Conservation (phyloP, 768 basidiomycete genomes). For the Xerocomus potaroensis region DNA sequence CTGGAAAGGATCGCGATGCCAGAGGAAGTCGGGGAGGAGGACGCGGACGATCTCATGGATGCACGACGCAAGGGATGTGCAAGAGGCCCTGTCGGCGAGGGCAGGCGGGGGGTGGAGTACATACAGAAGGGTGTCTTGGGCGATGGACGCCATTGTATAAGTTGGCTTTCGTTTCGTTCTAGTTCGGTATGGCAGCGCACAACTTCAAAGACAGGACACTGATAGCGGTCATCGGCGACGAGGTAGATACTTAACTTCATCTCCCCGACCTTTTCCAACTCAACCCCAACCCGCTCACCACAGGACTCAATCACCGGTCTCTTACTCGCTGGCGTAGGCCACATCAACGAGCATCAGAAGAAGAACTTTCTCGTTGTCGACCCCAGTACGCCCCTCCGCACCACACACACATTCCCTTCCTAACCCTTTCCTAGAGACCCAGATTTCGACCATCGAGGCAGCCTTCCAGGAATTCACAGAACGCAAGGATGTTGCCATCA, state of each 20-base stretch:
- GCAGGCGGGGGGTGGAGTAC: slow-evolving; percentile 57
- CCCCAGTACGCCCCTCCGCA: slow-evolving; percentile 57
- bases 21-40: slow-evolving; percentile 59
- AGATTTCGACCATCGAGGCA: slow-evolving; percentile 83
- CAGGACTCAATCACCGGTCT: slow-evolving; percentile 98
- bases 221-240: slow-evolving; percentile 96
- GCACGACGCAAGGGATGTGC: slow-evolving; percentile 62
- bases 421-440: slow-evolving; percentile 63
- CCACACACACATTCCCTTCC: background rate
- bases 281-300: slow-evolving; percentile 7
- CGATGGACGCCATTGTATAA: slow-evolving; percentile 46
- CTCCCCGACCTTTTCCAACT: background rate
- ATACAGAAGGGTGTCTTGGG: slow-evolving; percentile 85
- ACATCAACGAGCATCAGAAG: slow-evolving; percentile 84
- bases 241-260: slow-evolving; percentile 46
- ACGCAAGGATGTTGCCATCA: slow-evolving; percentile 91
- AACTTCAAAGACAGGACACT: slow-evolving; percentile 78
- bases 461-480: slow-evolving; percentile 94
- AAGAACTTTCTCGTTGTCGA: slow-evolving; percentile 99
- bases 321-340: slow-evolving; percentile 90
- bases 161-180: slow-evolving; percentile 21
- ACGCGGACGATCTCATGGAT: slow-evolving; percentile 54
- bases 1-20: slow-evolving; percentile 84
- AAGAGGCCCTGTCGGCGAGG: slow-evolving; percentile 54
- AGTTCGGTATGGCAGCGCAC: slow-evolving; percentile 42